Conservation (phyloP, 371 early-diverging fungal genomes). For the Mucor indicus region DNA sequence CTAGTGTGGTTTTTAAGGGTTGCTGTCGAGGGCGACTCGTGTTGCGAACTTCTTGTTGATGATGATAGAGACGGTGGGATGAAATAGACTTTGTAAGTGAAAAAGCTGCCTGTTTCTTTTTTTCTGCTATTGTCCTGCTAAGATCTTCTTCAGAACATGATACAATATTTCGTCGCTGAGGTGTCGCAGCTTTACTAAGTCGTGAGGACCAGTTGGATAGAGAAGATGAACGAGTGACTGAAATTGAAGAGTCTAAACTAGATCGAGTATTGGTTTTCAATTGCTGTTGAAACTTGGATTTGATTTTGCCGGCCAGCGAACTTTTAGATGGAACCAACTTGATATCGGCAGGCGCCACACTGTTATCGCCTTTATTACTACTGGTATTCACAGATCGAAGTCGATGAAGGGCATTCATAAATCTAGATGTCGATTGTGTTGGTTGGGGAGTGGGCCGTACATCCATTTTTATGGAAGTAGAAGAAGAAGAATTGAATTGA, state of each 20-base stretch:
- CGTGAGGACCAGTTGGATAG: constrained; percentile 9
- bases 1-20: neutral
- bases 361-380: neutral
- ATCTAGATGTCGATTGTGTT: constrained; percentile 15
- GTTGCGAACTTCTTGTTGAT: neutral
- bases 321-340: constrained; percentile 2
- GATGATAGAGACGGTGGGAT: constrained; percentile 7
- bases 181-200: neutral
- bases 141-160: no score
- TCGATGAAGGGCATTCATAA: constrained; percentile 15
- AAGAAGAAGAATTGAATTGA: constrained; percentile 5
- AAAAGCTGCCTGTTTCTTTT: no score
- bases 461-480: constrained; percentile 4
- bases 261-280: constrained; percentile 2
- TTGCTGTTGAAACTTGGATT: constrained; percentile 16
- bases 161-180: no score
- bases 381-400: no score
- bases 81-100: constrained; percentile 11
- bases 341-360: constrained; percentile 4
- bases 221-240: constrained; percentile 15
- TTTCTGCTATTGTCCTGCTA: no score
- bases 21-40: neutral
- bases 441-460: constrained; percentile 14
- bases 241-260: neutral
- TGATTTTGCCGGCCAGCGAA: constrained; percentile 20